Base-by-base conservation (phyloP, 768 basidiomycete species). In the Amanita brunnescens region DNA sequence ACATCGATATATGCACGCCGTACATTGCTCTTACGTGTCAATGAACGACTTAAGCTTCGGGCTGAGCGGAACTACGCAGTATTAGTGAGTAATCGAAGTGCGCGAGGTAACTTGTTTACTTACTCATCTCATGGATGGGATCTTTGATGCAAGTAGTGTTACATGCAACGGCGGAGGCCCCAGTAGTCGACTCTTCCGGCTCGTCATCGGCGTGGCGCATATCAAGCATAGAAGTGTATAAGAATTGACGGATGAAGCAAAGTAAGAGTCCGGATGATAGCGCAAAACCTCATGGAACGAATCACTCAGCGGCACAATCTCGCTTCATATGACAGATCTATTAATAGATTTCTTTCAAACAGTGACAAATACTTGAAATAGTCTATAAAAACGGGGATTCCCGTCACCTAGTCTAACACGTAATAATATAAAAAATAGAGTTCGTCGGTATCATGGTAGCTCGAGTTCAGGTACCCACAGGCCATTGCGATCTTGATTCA, bases 11-110 rank as follows among this genome's bases (percentile, higher is more conserved):
- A n/a, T 29, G 48, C 39, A 44, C 29, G 52, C 35, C 41, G 33
- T 7, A 7, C 43, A 37, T 9, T 29, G 13, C 8, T 65, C 79
- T 34, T 67, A 87, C 86, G 85, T 86, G 59, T 89, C 85, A 44
- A 89, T 83, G 40, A 87, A 74, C 9, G 55, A 59, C 10, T 64
- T 64, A 8, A 75, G 58, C 12, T 65, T 59, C 0, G 59, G 58
- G 13, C 65, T 64, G 26, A 77, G 59, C 5, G 68, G 65, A 13
- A 77, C 75, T 76, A 29, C 1, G 58, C 24, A 10, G n/a, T 29
- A 24, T 32, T 18, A 6, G 18, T 42, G 13, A 38, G 21, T 2
- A 32, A 38, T n/a, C 51, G 47, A 16, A 54, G 14, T 41, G 48
- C 6, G 47, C 55, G 8, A 44, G 51, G 37, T 54, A 47, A 10